Conservation (phyloP, 768 basidiomycete species). For the Porpolomopsis calyptriformis region DNA sequence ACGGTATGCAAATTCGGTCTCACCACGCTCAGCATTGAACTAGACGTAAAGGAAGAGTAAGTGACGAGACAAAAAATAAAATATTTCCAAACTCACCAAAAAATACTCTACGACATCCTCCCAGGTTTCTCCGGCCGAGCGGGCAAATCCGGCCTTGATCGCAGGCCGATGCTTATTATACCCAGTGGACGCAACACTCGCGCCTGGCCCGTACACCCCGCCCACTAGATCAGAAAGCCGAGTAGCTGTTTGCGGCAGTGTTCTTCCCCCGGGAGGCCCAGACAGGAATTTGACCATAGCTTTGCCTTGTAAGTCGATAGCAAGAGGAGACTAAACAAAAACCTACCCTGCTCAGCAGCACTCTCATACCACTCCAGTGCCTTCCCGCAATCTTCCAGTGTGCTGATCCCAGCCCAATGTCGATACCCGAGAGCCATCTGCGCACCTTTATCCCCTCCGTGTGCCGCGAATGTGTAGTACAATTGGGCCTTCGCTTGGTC, state of each 20-base stretch:
- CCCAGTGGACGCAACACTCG: constrained; percentile 87
- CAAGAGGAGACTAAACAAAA: background rate
- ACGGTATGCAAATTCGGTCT: constrained; percentile 79
- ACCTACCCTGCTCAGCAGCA: constrained; percentile 74
- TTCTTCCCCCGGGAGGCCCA: constrained; percentile 86
- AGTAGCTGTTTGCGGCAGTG: constrained; percentile 71
- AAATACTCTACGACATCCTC: constrained; percentile 90
- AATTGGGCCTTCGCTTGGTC: constrained; percentile 79
- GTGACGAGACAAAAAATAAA: background rate
- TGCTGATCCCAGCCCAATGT: constrained; percentile 93
- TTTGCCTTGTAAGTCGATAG: constrained; percentile 16
- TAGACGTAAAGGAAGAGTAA: constrained; percentile 23
- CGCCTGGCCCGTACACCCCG: constrained; percentile 91
- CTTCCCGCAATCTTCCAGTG: constrained; percentile 72
- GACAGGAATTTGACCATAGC: constrained; percentile 74
- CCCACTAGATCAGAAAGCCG: constrained; percentile 83
- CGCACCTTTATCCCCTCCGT: constrained; percentile 76
- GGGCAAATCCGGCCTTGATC: constrained; percentile 74
- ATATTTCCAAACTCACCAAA: constrained; percentile 37
- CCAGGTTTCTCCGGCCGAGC: constrained; percentile 88
- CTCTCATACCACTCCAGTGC: constrained; percentile 85
- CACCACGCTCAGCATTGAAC: constrained; percentile 94
- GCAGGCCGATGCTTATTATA: constrained; percentile 59
- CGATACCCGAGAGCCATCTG: constrained; percentile 92
- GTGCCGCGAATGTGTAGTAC: constrained; percentile 89